Evolutionary conservation across 2,329 filamentous ascomycete species (phyloP).

Genomic region (Fusarium mangiferae): DNA sequence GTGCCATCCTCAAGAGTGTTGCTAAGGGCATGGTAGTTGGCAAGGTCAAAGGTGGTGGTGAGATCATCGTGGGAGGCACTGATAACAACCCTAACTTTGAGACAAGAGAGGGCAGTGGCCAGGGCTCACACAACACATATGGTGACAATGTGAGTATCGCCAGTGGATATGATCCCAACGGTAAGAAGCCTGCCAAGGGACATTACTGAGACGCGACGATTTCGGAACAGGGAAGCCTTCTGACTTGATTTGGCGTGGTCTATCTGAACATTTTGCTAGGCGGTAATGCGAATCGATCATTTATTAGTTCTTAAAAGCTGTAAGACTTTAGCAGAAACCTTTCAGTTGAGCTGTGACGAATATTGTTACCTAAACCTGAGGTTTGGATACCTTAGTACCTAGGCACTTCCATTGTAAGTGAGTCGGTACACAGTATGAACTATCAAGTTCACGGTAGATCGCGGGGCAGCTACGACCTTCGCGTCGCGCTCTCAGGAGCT

Average conservation of each 20-base stretch:
- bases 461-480: conserved; percentile 37
- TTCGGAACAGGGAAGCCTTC: conserved; percentile 2
- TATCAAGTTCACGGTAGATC: conserved; percentile 23
- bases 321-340: neutral
- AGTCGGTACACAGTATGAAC: conserved; percentile 1
- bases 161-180: conserved; percentile 44
- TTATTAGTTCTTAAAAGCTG: neutral
- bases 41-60: conserved; percentile 77
- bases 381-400: too few species aligned
- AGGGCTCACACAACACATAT: conserved; percentile 40
- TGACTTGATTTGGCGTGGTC: conserved; percentile 15
- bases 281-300: conserved; percentile 1
- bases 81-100: conserved; percentile 47
- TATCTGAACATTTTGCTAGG: neutral
- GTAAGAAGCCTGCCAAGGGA: conserved; percentile 47
- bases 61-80: conserved; percentile 78
- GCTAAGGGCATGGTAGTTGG: conserved; percentile 97
- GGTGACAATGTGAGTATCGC: conserved; percentile 44
- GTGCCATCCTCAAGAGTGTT: conserved; percentile 91
- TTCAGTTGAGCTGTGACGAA: neutral
- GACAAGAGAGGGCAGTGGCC: conserved; percentile 38
- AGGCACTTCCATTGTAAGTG: neutral
- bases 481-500: conserved; percentile 32
- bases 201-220: conserved; percentile 18
- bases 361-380: neutral